Evolutionary conservation across 257 asterid genomes (phyloP), one percentile per base, ranked within the genome.

Genomic region (Sherardia arvensis): DNA sequence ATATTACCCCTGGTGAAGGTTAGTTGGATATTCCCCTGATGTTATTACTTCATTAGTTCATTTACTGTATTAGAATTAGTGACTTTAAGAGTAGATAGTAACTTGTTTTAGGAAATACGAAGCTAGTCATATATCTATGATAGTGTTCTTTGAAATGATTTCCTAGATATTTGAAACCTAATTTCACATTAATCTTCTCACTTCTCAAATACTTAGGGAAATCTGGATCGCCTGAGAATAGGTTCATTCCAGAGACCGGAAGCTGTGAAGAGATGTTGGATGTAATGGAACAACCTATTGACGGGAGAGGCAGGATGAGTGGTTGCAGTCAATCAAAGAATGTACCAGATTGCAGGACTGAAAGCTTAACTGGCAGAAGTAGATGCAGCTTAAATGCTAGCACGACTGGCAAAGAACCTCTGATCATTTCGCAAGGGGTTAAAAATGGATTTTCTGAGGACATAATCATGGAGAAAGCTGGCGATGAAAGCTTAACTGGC

Each of bases 1-100:
- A 78, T 78, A 78, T 79, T 63, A 79, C 75, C 74, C 83, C 83
- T 48, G 81, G 65, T 62, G 67, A 53, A 28, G 88, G 84, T 88
- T 74, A 32, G 73, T 51, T 23, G 7, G 67, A 6, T 61, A 3
- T 54, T 27, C 51, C 12, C 38, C 32, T 61, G 23, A 34, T 7
- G 56, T 45, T 12, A 27, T 23, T 56, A 49, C 33, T 29, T 47
- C 34, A 34, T 25, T 57, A 51, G n/a, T 40, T 47, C 34, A 6
- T 66, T 55, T 55, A 17, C 38, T 62, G 45, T 70, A 17, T 8
- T 5, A 48, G n/a, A 18, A 34, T 2, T 18, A 20, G 4, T 55
- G 55, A 43, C n/a, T 8, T 47, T 56, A 4, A 7, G 4, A 12
- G 53, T 54, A 38, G 54, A 17, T 7, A 55, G 14, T 25, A 18